Base-by-base conservation (phyloP, 371 early-diverging fungal genomes). In the Phascolomyces articulosus region DNA sequence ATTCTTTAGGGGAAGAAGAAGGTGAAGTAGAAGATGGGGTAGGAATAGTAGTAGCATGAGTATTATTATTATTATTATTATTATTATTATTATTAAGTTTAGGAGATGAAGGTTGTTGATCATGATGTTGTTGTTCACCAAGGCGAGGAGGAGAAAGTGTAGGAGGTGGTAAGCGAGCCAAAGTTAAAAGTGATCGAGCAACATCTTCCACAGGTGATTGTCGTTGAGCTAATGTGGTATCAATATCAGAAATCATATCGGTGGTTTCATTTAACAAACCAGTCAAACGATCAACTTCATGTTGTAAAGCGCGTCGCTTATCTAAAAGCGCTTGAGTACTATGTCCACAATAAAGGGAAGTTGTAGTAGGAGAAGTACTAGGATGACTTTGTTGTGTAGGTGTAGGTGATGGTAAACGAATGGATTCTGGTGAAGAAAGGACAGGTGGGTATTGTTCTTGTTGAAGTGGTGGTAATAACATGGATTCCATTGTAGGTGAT, bases 301-400 rank as follows among this genome's bases (percentile, higher is more conserved):
- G 73, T 55, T 89, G 85, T 27, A 89, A 65, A 31, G 80, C 76
- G 31, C 81, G 78, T 13, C 87, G 74, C n/a, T 85, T 82, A 27
- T 78, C 82, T 58, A 73, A 72, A 29, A 83, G 75, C 3, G 75
- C 74, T 62, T 85, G 78, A 10, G 75, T 61, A 44, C 66, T 84
- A 31, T 70, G 70, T 1, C 58, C 28, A 44, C 74, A 73, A 11
- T 62, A 40, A 15, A n/a, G 44, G 4, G 16, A 31, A 28, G 18
- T 29, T 54, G 28, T 40, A 8, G 24, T 27, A 8, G 11, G 16
- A 20, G 41, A 40, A 38, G 38, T 40, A 29, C 11, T 40, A 54
- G 13, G 63, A n/a, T 23, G 24, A 56, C 44, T 40, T 23, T 47
- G 40, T 60, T 60, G 48, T 18, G 27, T 13, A 28, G 40, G 44